A percentile compares a stretch with the other conserved stretches of the same genome.
phyloP scores from a whole-genome alignment of 1,284 basidiomycete genomes.

The Ganoderma boninense region DNA sequence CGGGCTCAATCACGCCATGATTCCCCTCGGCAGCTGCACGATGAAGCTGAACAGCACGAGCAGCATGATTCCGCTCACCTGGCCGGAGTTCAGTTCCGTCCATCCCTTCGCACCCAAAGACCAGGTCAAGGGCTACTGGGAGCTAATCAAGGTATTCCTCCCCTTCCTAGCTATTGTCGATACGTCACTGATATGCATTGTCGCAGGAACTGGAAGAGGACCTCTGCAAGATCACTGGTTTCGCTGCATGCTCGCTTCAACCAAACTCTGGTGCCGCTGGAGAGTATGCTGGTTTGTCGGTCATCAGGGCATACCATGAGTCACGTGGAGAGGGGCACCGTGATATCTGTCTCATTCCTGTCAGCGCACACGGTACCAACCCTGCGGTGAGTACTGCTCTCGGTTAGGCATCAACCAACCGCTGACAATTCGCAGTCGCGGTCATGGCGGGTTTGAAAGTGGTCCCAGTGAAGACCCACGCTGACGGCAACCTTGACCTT shows the following conservation, averaged over 20 bases:
- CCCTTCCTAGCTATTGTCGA: background rate
- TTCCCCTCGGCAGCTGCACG: conserved; percentile 94
- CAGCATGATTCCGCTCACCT: conserved; percentile 96
- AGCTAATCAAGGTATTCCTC: conserved; percentile 73
- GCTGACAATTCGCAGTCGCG: conserved; percentile 65
- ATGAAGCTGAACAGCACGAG: conserved; percentile 98
- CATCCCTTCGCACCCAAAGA: conserved; percentile 95
- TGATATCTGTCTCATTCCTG: conserved; percentile 93
- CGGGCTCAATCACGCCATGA: conserved; percentile 96
- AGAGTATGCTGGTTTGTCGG: conserved; percentile 93
- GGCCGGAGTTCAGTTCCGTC: conserved; percentile 89
- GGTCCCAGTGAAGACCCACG: conserved; percentile 89
- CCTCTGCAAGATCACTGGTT: conserved; percentile 94
- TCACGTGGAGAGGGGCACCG: conserved; percentile 87
- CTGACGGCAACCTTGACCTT: conserved; percentile 91
- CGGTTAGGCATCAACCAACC: background rate
- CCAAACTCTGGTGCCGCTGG: conserved; percentile 98
- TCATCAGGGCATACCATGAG: conserved; percentile 95
- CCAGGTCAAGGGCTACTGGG: conserved; percentile 90
- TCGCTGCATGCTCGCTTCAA: conserved; percentile 93
- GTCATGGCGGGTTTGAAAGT: conserved; percentile 98
- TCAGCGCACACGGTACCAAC: conserved; percentile 97
- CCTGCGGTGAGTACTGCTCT: conserved; percentile 67
- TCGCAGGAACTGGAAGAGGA: conserved; percentile 87
- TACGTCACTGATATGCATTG: conserved; percentile 3